Evolutionary conservation across 2,329 filamentous ascomycete genomes (phyloP).

Genomic region (Paraphaeosphaeria minitans): DNA sequence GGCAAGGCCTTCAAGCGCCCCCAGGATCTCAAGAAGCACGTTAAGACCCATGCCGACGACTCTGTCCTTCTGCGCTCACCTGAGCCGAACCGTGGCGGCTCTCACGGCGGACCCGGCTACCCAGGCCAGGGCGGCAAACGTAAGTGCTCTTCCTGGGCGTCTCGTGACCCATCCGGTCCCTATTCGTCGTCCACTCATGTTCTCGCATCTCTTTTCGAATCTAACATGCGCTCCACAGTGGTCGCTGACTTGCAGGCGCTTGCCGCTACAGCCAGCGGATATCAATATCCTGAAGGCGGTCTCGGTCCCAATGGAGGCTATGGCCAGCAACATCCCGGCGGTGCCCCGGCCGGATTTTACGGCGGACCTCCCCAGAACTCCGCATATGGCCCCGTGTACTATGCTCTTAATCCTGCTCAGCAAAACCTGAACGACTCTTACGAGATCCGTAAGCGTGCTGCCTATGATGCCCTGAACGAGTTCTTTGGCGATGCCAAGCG

Average conservation of each 20-base stretch:
- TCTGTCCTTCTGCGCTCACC: constrained; percentile 74
- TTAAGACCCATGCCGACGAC: constrained; percentile 98
- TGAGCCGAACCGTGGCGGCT: constrained; percentile 58
- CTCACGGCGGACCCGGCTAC: constrained; percentile 43
- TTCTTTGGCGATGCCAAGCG: constrained; percentile 95
- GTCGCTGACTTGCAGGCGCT: constrained; percentile 56
- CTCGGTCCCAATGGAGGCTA: constrained; percentile 44
- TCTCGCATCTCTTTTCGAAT: constrained; percentile 30
- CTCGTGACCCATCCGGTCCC: constrained; percentile 5
- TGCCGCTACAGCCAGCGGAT: constrained; percentile 56
- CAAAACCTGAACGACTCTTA: constrained; percentile 70
- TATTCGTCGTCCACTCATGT: constrained; percentile 7
- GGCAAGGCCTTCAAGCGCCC: constrained; percentile 99
- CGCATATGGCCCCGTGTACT: constrained; percentile 75
- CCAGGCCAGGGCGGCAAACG: constrained; percentile 46
- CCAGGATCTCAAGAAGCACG: constrained; percentile 98
- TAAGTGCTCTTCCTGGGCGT: constrained; percentile 34
- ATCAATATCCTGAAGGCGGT: constrained; percentile 52
- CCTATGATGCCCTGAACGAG: constrained; percentile 87
- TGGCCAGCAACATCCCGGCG: constrained; percentile 59
- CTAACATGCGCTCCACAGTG: constrained; percentile 46
- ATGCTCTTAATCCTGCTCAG: constrained; percentile 70
- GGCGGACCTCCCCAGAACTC: constrained; percentile 60
- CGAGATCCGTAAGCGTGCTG: constrained; percentile 76
- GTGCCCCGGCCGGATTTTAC: constrained; percentile 55